Evolutionary conservation across 2,329 filamentous ascomycete genomes (phyloP).

Genomic region (Fusarium sambucinum): DNA sequence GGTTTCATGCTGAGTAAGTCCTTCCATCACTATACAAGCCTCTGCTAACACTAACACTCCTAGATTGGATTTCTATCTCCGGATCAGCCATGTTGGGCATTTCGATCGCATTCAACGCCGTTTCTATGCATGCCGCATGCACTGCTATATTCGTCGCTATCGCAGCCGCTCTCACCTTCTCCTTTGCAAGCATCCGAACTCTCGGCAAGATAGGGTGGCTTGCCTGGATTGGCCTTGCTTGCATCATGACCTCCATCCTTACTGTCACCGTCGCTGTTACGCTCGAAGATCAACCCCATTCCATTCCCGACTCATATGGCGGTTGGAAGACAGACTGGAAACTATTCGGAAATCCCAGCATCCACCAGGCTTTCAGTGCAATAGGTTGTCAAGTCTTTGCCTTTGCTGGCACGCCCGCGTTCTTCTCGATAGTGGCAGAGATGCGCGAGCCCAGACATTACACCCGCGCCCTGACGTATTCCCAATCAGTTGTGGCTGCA

Average conservation of each 20-base stretch:
- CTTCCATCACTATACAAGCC: too few relatives aligned
- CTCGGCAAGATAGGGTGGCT: constrained; percentile 50
- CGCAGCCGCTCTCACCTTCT: constrained; percentile 47
- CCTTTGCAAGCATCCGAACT: constrained; percentile 50
- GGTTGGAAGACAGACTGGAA: constrained; percentile 49
- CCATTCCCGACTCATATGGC: too few relatives aligned
- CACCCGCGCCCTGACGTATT: constrained; percentile 46
- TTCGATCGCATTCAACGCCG: constrained; percentile 55
- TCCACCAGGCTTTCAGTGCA: constrained; percentile 49
- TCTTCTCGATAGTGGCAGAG: constrained; percentile 51
- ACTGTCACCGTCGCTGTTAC: constrained; percentile 50
- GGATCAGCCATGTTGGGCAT: constrained; percentile 58
- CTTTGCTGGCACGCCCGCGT: constrained; percentile 54
- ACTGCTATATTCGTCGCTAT: constrained; percentile 56
- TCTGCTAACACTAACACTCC: constrained; percentile 5
- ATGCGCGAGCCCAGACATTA: constrained; percentile 51
- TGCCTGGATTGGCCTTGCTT: constrained; percentile 49
- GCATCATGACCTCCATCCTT: constrained; percentile 48
- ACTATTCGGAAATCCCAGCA: constrained; percentile 48
- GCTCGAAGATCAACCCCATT: too few relatives aligned
- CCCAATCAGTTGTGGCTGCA: constrained; percentile 47
- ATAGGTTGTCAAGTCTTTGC: constrained; percentile 54
- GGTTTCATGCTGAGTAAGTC: constrained; percentile 51
- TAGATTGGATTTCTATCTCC: constrained; percentile 47
- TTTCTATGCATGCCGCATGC: constrained; percentile 54